A percentile compares a stretch with the other conserved stretches of the same genome.
phyloP scores from a whole-genome alignment of 345 rosid species.

The Durio zibethinus region DNA sequence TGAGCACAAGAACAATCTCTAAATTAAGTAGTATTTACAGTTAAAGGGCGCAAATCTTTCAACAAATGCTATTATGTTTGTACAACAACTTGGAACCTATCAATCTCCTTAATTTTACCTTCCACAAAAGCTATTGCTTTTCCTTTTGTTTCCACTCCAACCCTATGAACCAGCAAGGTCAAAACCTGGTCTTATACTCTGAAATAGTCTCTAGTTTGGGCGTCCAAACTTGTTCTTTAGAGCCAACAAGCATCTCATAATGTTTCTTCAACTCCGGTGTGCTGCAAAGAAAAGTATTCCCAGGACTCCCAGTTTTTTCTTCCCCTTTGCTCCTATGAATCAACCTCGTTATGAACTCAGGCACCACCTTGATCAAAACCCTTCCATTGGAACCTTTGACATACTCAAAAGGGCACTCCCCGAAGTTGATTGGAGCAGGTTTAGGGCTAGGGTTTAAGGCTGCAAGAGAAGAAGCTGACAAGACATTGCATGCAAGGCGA shows the following conservation, averaged over 20 bases:
- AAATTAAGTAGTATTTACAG: not conserved
- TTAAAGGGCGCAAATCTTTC: not conserved
- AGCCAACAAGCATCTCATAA: constrained; percentile 67
- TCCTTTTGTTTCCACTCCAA: constrained; percentile 50
- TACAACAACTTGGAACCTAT: not conserved
- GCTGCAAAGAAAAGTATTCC: constrained; percentile 51
- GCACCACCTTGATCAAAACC: constrained; percentile 52
- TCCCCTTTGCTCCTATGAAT: constrained; percentile 25
- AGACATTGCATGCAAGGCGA: constrained; percentile 40
- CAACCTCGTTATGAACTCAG: constrained; percentile 47
- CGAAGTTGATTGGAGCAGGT: constrained; percentile 35
- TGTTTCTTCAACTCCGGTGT: constrained; percentile 91
- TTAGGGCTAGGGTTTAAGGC: constrained; percentile 46
- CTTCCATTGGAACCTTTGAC: constrained; percentile 41
- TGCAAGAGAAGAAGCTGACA: constrained; percentile 61
- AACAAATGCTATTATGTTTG: not conserved
- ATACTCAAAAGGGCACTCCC: constrained; percentile 54
- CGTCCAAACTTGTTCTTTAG: constrained; percentile 74
- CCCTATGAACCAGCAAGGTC: constrained; percentile 57
- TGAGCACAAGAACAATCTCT: not conserved
- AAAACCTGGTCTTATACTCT: constrained; percentile 61
- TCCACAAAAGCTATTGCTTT: constrained; percentile 10
- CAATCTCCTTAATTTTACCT: not conserved
- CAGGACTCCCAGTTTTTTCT: not conserved
- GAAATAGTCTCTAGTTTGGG: constrained; percentile 82